Conservation (phyloP, 352 stramenopile genomes). For the Phytophthora crassamura region DNA sequence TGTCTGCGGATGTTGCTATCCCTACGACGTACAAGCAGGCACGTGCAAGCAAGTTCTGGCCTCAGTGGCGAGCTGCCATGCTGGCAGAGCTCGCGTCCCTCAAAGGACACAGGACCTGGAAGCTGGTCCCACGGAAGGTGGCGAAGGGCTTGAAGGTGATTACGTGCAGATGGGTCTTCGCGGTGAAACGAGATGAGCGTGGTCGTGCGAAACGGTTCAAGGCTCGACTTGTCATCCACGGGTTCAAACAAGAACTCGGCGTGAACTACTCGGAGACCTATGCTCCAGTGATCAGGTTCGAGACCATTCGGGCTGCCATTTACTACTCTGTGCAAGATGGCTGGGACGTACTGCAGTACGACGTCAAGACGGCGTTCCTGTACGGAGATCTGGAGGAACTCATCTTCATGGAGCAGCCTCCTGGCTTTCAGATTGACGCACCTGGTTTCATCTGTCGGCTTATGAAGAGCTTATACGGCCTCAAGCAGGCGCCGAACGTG, state of each 20-base stretch:
- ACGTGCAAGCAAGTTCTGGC: slow-evolving; percentile 4
- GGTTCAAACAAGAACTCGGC: slow-evolving; percentile 23
- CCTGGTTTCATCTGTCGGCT: slow-evolving; percentile 7
- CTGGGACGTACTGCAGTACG: slow-evolving; percentile 7
- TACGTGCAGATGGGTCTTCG: slow-evolving; percentile 17
- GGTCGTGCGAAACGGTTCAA: slow-evolving; percentile 19
- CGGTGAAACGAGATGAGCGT: slow-evolving; percentile 22
- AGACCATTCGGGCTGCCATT: slow-evolving; percentile 15
- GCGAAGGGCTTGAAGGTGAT: slow-evolving; percentile 11
- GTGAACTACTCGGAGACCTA: slow-evolving; percentile 28
- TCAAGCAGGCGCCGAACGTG: slow-evolving; percentile 23
- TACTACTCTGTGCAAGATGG: slow-evolving; percentile 3
- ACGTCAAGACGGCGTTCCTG: slow-evolving; percentile 13
- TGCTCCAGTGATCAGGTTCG: slow-evolving; percentile 27
- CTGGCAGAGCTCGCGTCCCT: slow-evolving; percentile 5
- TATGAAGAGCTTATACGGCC: slow-evolving; percentile 16
- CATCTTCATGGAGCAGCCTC: slow-evolving; percentile 28
- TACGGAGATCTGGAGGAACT: slow-evolving; percentile 9
- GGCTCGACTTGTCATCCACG: slow-evolving; percentile 23
- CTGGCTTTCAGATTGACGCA: slow-evolving; percentile 6
- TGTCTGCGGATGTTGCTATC: neutral
- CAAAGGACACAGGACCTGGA: slow-evolving; percentile 4
- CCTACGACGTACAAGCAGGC: slow-evolving; percentile 12
- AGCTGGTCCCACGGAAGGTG: slow-evolving; percentile 2
- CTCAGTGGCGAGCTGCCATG: slow-evolving; percentile 9